Conservation (phyloP, 805 yeast species). For the Grigorovia jiainica region DNA sequence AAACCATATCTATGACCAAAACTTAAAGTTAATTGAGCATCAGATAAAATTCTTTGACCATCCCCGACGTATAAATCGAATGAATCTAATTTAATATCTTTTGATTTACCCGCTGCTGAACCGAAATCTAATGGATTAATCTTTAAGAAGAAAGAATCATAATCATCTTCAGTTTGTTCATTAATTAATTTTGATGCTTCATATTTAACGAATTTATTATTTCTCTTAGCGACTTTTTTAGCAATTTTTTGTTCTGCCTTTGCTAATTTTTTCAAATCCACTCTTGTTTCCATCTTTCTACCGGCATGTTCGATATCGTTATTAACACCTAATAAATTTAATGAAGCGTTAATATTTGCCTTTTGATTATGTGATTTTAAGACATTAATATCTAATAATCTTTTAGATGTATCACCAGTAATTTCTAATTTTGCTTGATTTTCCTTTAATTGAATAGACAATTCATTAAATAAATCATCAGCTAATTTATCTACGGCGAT, state of each 20-base stretch:
- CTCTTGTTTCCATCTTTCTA: slow-evolving; percentile 84
- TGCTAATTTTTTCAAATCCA: slow-evolving; percentile 91
- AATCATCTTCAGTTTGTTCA: slow-evolving; percentile 58
- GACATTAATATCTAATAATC: slow-evolving; percentile 72
- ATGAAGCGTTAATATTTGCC: slow-evolving; percentile 64
- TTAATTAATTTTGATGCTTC: slow-evolving; percentile 88
- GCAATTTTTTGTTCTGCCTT: slow-evolving; percentile 97
- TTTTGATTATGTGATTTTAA: slow-evolving; percentile 51
- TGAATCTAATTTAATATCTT: slow-evolving; percentile 87
- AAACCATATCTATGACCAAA: slow-evolving; percentile 94
- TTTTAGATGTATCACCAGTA: slow-evolving; percentile 81
- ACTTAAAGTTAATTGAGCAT: slow-evolving; percentile 77
- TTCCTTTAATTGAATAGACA: slow-evolving; percentile 46
- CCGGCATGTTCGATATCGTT: slow-evolving; percentile 92
- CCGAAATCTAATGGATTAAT: slow-evolving; percentile 93
- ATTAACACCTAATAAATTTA: slow-evolving; percentile 68
- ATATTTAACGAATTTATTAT: slow-evolving; percentile 73
- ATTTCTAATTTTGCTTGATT: slow-evolving; percentile 66
- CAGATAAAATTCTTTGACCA: slow-evolving; percentile 85
- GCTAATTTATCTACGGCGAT: slow-evolving; percentile 45
- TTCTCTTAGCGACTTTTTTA: slow-evolving; percentile 85
- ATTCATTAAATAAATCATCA: slow-evolving; percentile 37
- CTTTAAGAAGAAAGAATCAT: slow-evolving; percentile 89
- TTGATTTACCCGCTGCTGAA: slow-evolving; percentile 88
- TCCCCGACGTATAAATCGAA: slow-evolving; percentile 94